phyloP scores from a whole-genome alignment of 1,284 basidiomycete species.

The Calocybe gambosa region DNA sequence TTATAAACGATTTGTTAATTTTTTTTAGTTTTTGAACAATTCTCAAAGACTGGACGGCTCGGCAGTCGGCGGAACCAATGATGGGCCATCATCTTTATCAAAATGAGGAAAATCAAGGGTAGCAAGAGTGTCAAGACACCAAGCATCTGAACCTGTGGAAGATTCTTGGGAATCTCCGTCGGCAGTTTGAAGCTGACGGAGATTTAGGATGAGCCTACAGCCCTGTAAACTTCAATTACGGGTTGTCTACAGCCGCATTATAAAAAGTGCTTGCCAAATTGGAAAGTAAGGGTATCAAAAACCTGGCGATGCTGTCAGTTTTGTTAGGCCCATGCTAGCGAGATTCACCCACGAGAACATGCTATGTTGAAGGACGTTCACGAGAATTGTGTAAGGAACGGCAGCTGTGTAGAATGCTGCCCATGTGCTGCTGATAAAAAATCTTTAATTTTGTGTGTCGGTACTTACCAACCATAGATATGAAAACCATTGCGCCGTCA shows the following conservation, averaged over 20 bases:
- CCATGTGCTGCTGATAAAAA: not conserved
- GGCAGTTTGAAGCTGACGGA: constrained; percentile 1
- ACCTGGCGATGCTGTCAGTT: not conserved
- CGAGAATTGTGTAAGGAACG: constrained; percentile 7
- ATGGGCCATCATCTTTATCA: not conserved
- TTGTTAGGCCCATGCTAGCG: not conserved
- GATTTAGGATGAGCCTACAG: constrained; percentile 10
- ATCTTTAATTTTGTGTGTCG: not conserved
- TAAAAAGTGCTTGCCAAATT: not conserved
- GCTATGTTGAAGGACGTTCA: constrained; percentile 8
- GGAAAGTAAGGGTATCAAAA: not conserved
- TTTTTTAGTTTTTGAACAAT: too few relatives aligned
- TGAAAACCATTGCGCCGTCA: constrained; percentile 9
- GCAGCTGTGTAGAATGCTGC: constrained; percentile 4
- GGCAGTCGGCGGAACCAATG: not conserved
- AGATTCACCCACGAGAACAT: constrained; percentile 7
- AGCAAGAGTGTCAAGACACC: constrained; percentile 8
- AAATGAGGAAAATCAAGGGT: not conserved
- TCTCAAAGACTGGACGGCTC: too few relatives aligned
- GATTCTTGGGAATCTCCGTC: not conserved
- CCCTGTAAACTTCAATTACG: constrained; percentile 4
- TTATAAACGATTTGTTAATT: too few relatives aligned
- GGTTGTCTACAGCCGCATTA: not conserved
- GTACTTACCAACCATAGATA: constrained; percentile 4
- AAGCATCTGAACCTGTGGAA: not conserved